Base-by-base conservation (phyloP, 192 early-diverging fungal genomes). In the Backusella tuberculispora region DNA sequence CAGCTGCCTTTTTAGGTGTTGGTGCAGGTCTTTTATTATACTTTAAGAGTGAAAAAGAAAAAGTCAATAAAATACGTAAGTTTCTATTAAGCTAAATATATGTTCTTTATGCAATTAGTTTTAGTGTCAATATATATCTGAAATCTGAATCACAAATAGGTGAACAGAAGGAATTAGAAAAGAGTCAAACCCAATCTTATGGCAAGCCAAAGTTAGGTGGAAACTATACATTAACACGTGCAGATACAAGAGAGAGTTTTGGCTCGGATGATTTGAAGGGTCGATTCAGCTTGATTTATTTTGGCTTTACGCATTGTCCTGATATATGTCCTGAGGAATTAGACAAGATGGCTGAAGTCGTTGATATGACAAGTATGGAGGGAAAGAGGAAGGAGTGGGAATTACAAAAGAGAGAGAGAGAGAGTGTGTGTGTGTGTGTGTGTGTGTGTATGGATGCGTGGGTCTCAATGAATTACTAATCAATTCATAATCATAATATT, bases 251-350 rank as follows among this genome's bases (percentile, higher is more conserved):
- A 21, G 82, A 84, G 42, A 81, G 85, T 6, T 88, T 92, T 5
- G 94, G 94, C 8, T 89, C 96, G 74, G 82, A 90, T 71, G 90
- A 94, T 72, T 94, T 94, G 76, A 85, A 85, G 41, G 98, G 95
- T 38, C 92, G 91, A 65, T 98, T 91, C 76, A 87, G 90, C 81
- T 83, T 99, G 69, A 82, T 98, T n/a, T 99, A 99, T 83, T 99
- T 99, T 89, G 98, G 98, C 5, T 99, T 98, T 85, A 97, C 96
- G 40, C 94, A 98, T 83, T 99, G 98, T 80, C 98, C 98, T 2
- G 98, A 99, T 85, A 95, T 99, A 63, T 99, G 98, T 68, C 98
- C 98, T 6, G 98, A 98, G 76, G 98, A 99, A 81, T 84, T 99
- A 42, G 96, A 99, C 81, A 98, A 96, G 85, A 98, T 99, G 89